phyloP scores from a whole-genome alignment of 495 filamentous ascomycete genomes.

The Trichoderma reesei region DNA sequence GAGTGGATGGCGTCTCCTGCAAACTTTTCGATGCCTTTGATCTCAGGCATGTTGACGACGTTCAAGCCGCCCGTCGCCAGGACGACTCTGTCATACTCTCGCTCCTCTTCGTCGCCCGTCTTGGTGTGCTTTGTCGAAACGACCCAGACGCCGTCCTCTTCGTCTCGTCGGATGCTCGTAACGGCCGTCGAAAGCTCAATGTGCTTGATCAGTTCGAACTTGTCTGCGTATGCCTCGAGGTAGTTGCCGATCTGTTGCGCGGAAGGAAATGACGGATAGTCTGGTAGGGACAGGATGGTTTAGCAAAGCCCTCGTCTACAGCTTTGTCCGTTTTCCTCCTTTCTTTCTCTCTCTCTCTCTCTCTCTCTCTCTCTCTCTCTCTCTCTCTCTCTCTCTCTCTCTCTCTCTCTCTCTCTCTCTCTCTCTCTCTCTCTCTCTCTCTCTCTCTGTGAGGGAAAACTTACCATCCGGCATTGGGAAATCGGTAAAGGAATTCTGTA shows the following conservation, averaged over 20 bases:
- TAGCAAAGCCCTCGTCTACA: too few species aligned
- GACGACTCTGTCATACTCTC: conserved; percentile 6
- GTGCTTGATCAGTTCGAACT: conserved; percentile 8
- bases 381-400: too few species aligned
- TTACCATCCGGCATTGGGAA: conserved; percentile 1
- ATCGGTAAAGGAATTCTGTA: neutral
- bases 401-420: too few species aligned
- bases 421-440: too few species aligned
- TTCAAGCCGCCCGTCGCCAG: conserved; percentile 3
- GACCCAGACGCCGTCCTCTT: conserved; percentile 8
- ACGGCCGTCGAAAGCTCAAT: conserved; percentile 7
- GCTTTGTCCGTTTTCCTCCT: too few species aligned
- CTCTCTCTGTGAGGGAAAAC: neutral
- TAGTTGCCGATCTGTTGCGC: conserved; percentile 9
- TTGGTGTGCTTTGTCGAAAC: conserved; percentile 6
- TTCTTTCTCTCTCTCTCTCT: too few species aligned
- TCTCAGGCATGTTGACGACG: conserved; percentile 2
- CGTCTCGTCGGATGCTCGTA: conserved; percentile 7
- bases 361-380: too few species aligned
- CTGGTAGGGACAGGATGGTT: neutral
- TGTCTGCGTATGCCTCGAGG: conserved; percentile 8
- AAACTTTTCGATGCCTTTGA: conserved; percentile 10
- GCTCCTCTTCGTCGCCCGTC: conserved; percentile 3
- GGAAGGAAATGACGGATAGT: conserved; percentile 1
- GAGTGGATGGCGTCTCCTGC: conserved; percentile 9